phyloP scores from a whole-genome alignment of 202 grass and related monocot species.

The Schoenoplectus tabernaemontani region DNA sequence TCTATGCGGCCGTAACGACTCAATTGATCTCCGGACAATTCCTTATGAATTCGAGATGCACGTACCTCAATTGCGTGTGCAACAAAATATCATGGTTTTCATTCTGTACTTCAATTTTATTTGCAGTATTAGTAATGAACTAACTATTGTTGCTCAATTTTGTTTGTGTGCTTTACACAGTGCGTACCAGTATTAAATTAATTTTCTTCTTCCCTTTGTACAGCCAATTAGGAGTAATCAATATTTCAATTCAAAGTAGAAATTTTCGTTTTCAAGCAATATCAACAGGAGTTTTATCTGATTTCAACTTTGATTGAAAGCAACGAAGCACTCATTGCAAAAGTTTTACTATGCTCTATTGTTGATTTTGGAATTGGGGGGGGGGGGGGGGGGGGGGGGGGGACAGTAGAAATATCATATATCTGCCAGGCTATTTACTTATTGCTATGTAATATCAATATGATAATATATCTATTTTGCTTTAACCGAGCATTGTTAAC shows the following conservation, averaged over 20 bases:
- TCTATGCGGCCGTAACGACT: not conserved
- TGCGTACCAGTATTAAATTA: not conserved
- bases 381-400: too few species aligned
- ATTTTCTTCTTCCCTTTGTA: not conserved
- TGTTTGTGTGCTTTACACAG: not conserved
- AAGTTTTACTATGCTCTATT: not conserved
- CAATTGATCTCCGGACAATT: not conserved
- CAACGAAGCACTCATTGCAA: not conserved
- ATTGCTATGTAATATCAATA: not conserved
- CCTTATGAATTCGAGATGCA: conserved; percentile 22
- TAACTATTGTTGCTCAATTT: not conserved
- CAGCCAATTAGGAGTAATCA: not conserved
- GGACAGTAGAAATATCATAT: not conserved
- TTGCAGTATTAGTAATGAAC: not conserved
- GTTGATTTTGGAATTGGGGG: too few species aligned
- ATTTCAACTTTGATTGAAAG: not conserved
- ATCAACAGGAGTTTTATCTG: not conserved
- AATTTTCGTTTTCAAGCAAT: not conserved
- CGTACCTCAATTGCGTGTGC: not conserved
- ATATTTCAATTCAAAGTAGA: not conserved
- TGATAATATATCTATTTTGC: not conserved
- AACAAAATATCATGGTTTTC: conserved; percentile 9
- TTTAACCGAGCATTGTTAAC: not conserved
- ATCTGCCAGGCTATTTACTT: not conserved
- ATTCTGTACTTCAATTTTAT: not conserved